Evolutionary conservation across 441 rosid species (phyloP).

Genomic region (Macaranga tanarius): DNA sequence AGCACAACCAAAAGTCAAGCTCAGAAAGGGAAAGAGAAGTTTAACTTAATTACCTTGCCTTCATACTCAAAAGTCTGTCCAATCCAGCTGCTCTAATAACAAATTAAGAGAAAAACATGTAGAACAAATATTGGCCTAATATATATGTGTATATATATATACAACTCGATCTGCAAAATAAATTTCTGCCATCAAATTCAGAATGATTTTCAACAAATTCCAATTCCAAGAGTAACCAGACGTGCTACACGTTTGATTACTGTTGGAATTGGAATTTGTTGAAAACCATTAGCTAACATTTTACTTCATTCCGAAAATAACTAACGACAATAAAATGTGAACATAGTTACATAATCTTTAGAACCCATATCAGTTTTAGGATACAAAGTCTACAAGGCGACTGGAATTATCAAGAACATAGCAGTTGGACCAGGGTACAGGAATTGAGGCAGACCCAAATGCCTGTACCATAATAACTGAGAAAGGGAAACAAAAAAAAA

Average conservation of each 20-base stretch:
- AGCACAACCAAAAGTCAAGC: background rate
- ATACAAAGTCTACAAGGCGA: constrained; percentile 89
- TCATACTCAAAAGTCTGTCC: constrained; percentile 61
- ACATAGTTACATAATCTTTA: background rate
- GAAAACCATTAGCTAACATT: background rate
- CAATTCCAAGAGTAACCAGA: too few relatives aligned
- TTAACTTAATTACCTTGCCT: constrained; percentile 49
- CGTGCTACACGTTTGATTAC: too few relatives aligned
- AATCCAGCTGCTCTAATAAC: constrained; percentile 66
- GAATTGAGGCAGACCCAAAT: constrained; percentile 42
- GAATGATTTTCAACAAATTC: too few relatives aligned
- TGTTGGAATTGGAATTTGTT: too few relatives aligned
- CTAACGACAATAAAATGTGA: background rate
- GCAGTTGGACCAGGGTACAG: constrained; percentile 69
- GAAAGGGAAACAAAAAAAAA: background rate
- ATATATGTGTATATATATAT: background rate
- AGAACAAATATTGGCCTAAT: background rate
- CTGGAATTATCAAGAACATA: constrained; percentile 85
- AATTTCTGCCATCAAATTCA: too few relatives aligned
- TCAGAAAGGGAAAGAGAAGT: too few relatives aligned
- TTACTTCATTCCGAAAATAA: too few relatives aligned
- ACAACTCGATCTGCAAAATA: too few relatives aligned
- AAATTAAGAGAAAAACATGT: constrained; percentile 45
- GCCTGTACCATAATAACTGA: constrained; percentile 48
- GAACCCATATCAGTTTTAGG: constrained; percentile 32